These are phyloP conservation scores for Phoma sp. DNA, from an alignment of 2,329 filamentous ascomycete genomes.

Conservation along the genomic window DNA sequence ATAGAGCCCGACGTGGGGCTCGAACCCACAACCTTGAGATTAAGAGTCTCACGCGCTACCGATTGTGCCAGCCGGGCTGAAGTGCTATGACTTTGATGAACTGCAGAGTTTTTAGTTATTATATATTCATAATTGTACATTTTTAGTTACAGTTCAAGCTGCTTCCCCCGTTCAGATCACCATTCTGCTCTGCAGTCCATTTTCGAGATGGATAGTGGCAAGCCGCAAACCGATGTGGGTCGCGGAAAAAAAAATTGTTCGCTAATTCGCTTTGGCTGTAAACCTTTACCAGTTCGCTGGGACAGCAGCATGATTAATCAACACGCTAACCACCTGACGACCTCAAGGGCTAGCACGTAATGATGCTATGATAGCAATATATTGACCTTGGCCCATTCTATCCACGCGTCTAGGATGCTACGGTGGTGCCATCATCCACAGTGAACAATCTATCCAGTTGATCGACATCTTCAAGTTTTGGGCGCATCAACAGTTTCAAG, in stretches of 20 bases:
- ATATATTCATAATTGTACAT: not conserved
- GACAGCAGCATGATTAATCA: not conserved
- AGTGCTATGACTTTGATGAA: not conserved
- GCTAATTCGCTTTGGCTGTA: not conserved
- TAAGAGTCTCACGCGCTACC: slow-evolving; percentile 23
- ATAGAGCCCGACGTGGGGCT: slow-evolving; percentile 12
- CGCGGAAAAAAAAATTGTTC: not conserved
- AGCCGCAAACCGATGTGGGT: not conserved
- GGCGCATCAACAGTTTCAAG: slow-evolving; percentile 5
- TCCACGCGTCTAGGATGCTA: not conserved
- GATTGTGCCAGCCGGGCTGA: slow-evolving; percentile 20
- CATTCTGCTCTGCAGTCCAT: no score
- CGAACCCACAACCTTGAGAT: slow-evolving; percentile 21
- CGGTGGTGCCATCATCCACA: not conserved
- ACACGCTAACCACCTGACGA: not conserved
- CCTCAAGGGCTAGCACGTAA: not conserved
- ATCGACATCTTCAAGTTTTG: slow-evolving; percentile 3
- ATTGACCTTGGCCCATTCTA: no score
- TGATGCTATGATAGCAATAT: no score
- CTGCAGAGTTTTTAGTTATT: not conserved
- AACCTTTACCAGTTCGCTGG: not conserved
- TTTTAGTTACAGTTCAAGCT: no score
- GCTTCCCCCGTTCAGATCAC: no score
- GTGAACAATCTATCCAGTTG: not conserved
- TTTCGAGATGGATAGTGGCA: no score